A percentile compares a stretch with the other conserved stretches of the same genome.
These are phyloP conservation scores for Suhomyces anneliseae DNA, from an alignment of 1,139 yeast species.

Conservation along the genomic window DNA sequence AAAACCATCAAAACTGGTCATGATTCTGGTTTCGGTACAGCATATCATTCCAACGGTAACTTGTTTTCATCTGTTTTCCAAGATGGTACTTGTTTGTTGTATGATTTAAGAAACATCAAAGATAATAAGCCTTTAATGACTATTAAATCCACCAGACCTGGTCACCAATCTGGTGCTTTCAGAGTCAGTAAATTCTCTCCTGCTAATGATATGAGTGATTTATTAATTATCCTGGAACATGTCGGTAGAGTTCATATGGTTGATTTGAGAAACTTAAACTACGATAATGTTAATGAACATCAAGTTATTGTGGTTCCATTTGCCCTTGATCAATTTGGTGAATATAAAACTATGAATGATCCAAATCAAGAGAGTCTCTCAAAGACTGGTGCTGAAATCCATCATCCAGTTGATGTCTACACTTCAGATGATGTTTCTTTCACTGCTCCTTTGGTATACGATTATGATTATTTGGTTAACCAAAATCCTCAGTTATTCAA, in stretches of 20 bases:
- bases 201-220: constrained; percentile 63
- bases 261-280: constrained; percentile 66
- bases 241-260: constrained; percentile 82
- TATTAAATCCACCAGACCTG: constrained; percentile 59
- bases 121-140: constrained; percentile 47
- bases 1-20: constrained; percentile 51
- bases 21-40: constrained; percentile 81
- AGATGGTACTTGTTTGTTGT: constrained; percentile 75
- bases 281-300: constrained; percentile 43
- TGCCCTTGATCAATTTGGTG: constrained; percentile 45
- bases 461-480: constrained; percentile 42
- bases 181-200: constrained; percentile 68
- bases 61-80: constrained; percentile 82
- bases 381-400: constrained; percentile 5
- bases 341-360: constrained; percentile 18
- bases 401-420: constrained; percentile 16
- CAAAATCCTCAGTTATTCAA: constrained; percentile 42
- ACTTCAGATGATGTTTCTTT: constrained; percentile 13
- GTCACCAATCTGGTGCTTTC: constrained; percentile 61
- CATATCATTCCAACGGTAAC: constrained; percentile 71
- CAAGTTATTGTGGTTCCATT: constrained; percentile 65
- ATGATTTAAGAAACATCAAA: constrained; percentile 65
- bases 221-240: constrained; percentile 77
- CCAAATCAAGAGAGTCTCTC: not conserved
- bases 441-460: constrained; percentile 48